A percentile compares a stretch with the other conserved stretches of the same genome.
These are phyloP conservation scores for Thoreauomyces humboldtii DNA, from an alignment of 192 early-diverging fungal species.

Conservation along the genomic window DNA sequence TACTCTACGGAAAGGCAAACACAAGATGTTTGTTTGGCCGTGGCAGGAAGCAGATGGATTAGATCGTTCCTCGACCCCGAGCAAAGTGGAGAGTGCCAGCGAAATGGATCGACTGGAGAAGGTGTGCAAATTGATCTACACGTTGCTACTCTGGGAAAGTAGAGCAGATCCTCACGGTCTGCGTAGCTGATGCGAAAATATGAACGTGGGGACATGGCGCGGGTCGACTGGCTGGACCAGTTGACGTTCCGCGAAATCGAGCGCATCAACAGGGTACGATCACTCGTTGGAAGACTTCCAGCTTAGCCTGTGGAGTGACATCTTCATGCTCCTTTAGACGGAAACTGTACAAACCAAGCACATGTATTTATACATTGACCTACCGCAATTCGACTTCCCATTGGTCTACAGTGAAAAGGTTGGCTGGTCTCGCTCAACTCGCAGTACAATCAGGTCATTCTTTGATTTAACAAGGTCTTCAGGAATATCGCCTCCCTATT, in stretches of 20 bases:
- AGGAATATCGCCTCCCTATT: constrained; percentile 59
- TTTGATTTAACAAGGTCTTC: background rate
- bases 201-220: constrained; percentile 83
- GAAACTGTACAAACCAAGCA: constrained; percentile 39
- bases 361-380: constrained; percentile 79
- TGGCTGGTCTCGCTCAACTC: too few species aligned
- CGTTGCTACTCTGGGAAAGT: too few species aligned
- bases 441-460: constrained; percentile 3
- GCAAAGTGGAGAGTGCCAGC: constrained; percentile 47
- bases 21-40: constrained; percentile 72
- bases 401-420: constrained; percentile 88
- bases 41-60: constrained; percentile 64
- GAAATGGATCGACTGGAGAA: constrained; percentile 88
- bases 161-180: too few species aligned
- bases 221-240: constrained; percentile 90
- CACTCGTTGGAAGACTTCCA: background rate
- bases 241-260: constrained; percentile 87
- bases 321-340: background rate
- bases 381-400: constrained; percentile 96
- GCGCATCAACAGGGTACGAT: constrained; percentile 69
- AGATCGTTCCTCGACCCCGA: constrained; percentile 52
- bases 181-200: constrained; percentile 66
- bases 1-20: constrained; percentile 81
- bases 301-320: too few species aligned
- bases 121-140: constrained; percentile 48